Base-by-base conservation (phyloP, 106 monocot genomes). In the Dendrobium officinale region DNA sequence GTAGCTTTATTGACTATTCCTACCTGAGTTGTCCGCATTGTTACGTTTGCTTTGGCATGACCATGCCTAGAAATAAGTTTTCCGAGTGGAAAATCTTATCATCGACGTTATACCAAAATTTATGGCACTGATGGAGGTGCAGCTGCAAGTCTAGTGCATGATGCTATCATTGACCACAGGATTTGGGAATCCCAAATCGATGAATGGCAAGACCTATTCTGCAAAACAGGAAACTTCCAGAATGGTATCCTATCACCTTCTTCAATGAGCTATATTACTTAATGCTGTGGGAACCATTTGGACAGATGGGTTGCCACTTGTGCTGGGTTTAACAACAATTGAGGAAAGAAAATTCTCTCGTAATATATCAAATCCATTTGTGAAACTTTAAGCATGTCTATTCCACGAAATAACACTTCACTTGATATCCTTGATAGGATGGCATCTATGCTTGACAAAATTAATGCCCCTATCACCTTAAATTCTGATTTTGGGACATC, bases 181-280 rank as follows among this genome's bases (percentile, higher is more conserved):
- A 73, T 56, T 2, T 96, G 96, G 96, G 96, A 93, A 72, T 82
- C 83, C 31, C 86, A 92, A 81, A 96, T 96, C 83, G 93, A 96
- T 83, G 93, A 88, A 82, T 96, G 96, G 93, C 96, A 85, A 90
- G 64, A 11, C 93, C 90, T 81, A 88, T 92, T 87, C 72, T 96
- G 76, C 85, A 92, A 85, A 91, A 93, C 80, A 84, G 85, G 81
- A 87, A 70, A 40, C 79, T 96, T 81, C 93, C 96, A 40, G 78
- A 87, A 73, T 96, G 96, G 96, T 97, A 94, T 43, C 92, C 86
- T 37, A 80, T 88, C 33, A 97, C 92, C 83, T 89, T 97, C 78
- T 97, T 97, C 80, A 97, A 97, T 84, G 94, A 97, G 81, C 92
- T 97, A 29, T 94, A 97, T 64, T 97, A 90, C 94, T 97, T 75